Evolutionary conservation across 768 basidiomycete species (phyloP).

Genomic region (Russula griseocarnosa): DNA sequence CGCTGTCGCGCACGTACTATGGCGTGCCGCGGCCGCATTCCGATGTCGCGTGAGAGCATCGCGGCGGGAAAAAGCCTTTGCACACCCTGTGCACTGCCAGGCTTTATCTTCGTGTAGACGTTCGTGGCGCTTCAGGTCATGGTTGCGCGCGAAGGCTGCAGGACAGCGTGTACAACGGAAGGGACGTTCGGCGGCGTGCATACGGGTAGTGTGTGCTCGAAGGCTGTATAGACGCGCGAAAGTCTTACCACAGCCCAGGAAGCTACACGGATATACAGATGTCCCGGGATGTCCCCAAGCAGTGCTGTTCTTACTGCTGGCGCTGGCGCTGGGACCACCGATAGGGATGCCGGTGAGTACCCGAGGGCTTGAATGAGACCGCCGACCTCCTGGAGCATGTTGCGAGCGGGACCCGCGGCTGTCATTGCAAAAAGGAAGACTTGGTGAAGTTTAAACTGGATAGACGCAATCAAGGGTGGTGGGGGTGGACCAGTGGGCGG

Average conservation of each 20-base stretch:
- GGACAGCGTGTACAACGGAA: conserved; percentile 62
- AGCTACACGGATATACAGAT: conserved; percentile 77
- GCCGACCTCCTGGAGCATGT: conserved; percentile 66
- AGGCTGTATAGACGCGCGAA: conserved; percentile 68
- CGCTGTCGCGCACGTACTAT: conserved; percentile 51
- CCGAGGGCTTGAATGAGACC: conserved; percentile 78
- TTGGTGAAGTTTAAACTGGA: conserved; percentile 70
- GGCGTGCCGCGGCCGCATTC: conserved; percentile 50
- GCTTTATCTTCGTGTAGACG: conserved; percentile 68
- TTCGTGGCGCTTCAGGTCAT: conserved; percentile 75
- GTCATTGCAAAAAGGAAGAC: conserved; percentile 76
- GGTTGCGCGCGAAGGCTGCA: conserved; percentile 72
- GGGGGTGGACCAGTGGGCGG: conserved; percentile 40
- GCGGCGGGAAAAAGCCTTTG: conserved; percentile 68
- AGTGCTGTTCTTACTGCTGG: neutral
- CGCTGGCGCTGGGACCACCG: conserved; percentile 32
- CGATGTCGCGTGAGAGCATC: conserved; percentile 80
- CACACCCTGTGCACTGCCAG: conserved; percentile 71
- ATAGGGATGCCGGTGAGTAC: conserved; percentile 77
- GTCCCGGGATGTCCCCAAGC: conserved; percentile 46
- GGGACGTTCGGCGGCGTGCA: conserved; percentile 62
- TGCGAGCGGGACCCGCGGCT: conserved; percentile 47
- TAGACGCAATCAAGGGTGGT: conserved; percentile 58
- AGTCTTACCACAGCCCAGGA: conserved; percentile 58
- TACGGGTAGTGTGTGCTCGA: conserved; percentile 59